These are phyloP conservation scores for Coleophoma crateriformis DNA, from an alignment of 2,329 filamentous ascomycete genomes.

Conservation along the genomic window DNA sequence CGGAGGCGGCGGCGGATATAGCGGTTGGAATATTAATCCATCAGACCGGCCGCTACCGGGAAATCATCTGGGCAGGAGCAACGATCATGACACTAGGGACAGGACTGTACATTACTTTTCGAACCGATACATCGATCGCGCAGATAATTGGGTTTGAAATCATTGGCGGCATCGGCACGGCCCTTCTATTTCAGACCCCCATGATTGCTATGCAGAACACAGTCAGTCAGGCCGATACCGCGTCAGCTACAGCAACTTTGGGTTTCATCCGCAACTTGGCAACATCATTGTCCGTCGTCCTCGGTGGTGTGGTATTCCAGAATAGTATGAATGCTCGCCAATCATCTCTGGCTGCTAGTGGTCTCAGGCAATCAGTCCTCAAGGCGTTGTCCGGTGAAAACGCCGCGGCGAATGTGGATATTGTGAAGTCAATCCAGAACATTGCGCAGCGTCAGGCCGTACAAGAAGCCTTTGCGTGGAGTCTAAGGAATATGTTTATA, in stretches of 20 bases:
- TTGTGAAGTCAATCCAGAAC: constrained; percentile 30
- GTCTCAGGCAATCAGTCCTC: constrained; percentile 19
- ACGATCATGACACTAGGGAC: constrained; percentile 55
- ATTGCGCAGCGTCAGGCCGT: constrained; percentile 6
- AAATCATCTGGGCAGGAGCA: constrained; percentile 51
- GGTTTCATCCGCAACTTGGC: constrained; percentile 55
- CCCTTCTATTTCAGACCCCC: constrained; percentile 61
- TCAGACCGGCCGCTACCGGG: constrained; percentile 56
- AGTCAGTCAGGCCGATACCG: constrained; percentile 55
- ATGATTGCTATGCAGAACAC: constrained; percentile 61
- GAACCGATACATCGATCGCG: constrained; percentile 44
- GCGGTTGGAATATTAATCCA: constrained; percentile 46
- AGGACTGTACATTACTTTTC: constrained; percentile 55
- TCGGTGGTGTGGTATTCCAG: neutral
- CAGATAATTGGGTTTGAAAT: constrained; percentile 54
- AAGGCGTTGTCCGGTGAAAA: constrained; percentile 23
- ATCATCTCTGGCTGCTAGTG: constrained; percentile 2
- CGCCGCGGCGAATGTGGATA: constrained; percentile 23
- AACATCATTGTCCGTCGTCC: constrained; percentile 54
- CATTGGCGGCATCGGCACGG: constrained; percentile 53
- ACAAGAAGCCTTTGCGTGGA: constrained; percentile 12
- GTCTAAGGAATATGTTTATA: constrained; percentile 20
- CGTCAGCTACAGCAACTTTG: constrained; percentile 49
- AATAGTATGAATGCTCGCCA: constrained; percentile 24
- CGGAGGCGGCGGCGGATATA: constrained; percentile 56